phyloP scores from a whole-genome alignment of 176 grass and related monocot species.

The Juncus inflexus region DNA sequence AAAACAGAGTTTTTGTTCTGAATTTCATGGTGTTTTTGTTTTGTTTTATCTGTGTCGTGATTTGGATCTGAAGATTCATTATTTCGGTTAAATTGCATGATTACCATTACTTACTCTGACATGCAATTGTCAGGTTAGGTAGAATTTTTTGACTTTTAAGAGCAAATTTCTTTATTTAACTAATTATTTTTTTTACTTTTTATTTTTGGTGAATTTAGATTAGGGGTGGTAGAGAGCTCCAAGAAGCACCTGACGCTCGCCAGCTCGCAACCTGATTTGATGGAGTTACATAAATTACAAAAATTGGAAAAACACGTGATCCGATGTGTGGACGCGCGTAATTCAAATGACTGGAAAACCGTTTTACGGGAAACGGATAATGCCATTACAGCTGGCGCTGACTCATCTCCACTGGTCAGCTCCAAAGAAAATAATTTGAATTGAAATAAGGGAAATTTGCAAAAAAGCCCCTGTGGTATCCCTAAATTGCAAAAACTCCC shows the following conservation, averaged over 20 bases:
- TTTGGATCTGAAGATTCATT: background rate
- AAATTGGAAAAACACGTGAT: slow-evolving; percentile 76
- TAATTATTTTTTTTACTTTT: slow-evolving; percentile 20
- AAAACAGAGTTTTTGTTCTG: no score
- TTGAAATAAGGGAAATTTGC: no score
- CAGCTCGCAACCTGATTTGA: slow-evolving; percentile 58
- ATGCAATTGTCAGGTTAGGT: background rate
- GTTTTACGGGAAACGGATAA: slow-evolving; percentile 62
- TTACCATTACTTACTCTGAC: slow-evolving; percentile 12
- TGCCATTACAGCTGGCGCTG: slow-evolving; percentile 77
- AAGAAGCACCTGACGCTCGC: slow-evolving; percentile 64
- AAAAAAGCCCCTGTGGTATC: no score
- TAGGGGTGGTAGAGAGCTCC: slow-evolving; percentile 83
- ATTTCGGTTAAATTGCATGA: slow-evolving; percentile 3
- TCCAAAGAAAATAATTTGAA: background rate
- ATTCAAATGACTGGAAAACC: slow-evolving; percentile 74
- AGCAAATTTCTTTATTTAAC: slow-evolving; percentile 1
- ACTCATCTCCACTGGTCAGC: slow-evolving; percentile 70
- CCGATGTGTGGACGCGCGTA: slow-evolving; percentile 67
- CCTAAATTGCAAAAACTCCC: no score
- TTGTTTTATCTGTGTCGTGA: slow-evolving; percentile 10
- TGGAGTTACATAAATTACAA: slow-evolving; percentile 77
- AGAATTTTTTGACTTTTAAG: background rate
- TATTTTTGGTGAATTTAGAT: slow-evolving; percentile 41
- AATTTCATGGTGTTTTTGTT: background rate